Conservation (phyloP, 2,329 filamentous ascomycete species). For the Tolypocladium pustulatum region DNA sequence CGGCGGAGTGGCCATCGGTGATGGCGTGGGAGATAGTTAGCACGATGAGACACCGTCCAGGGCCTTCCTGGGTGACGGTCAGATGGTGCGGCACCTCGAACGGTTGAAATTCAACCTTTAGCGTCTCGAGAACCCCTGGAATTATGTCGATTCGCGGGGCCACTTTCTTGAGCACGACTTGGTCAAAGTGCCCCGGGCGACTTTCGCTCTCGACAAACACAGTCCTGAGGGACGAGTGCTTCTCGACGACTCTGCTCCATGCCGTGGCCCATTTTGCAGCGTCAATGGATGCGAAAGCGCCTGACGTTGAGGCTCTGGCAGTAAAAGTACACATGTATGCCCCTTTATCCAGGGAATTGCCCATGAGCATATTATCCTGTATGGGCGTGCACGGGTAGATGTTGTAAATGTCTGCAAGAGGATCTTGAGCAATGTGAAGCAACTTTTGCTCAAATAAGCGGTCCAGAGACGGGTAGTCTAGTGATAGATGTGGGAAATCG, state of each 20-base stretch:
- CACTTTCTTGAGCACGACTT: background rate
- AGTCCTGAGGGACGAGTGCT: background rate
- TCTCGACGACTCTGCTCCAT: background rate
- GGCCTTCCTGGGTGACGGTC: background rate
- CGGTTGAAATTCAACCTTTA: background rate
- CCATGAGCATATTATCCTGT: background rate
- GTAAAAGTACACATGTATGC: background rate
- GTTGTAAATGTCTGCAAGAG: background rate
- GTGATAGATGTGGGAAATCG: background rate
- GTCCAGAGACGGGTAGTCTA: background rate
- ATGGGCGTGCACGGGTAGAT: background rate
- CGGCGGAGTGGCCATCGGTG: background rate
- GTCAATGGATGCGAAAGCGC: background rate
- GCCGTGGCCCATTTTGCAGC: background rate
- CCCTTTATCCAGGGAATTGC: background rate
- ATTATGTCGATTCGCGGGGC: background rate
- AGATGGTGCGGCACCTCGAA: background rate
- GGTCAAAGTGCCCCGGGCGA: background rate
- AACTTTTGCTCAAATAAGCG: background rate
- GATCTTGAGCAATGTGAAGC: background rate
- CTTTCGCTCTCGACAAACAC: background rate
- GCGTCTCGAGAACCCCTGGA: background rate
- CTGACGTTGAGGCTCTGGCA: background rate
- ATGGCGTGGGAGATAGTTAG: background rate
- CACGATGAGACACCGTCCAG: background rate